Percentiles rank a stretch among this genome's conserved stretches.
These are phyloP conservation scores for Naganishia kalamii DNA, from an alignment of 768 basidiomycete genomes.

Conservation along the genomic window DNA sequence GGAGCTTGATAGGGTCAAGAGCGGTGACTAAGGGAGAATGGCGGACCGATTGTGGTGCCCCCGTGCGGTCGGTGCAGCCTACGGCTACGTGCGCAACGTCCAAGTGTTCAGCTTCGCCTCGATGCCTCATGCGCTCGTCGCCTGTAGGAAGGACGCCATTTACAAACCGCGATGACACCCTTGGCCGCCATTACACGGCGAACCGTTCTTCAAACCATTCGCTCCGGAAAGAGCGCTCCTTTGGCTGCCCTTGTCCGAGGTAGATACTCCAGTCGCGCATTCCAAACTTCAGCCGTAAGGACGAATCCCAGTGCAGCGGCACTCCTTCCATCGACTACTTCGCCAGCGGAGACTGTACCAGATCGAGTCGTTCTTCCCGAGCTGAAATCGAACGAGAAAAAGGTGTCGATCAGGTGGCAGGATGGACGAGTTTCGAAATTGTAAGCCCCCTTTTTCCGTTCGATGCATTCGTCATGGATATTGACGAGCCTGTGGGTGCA, in stretches of 20 bases:
- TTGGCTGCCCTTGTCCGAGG: not conserved
- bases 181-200: not conserved
- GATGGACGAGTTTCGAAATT: slow-evolving; percentile 19
- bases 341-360: not conserved
- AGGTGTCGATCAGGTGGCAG: slow-evolving; percentile 18
- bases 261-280: not conserved
- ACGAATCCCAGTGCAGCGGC: not conserved
- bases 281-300: not conserved
- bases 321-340: not conserved
- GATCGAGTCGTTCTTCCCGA: not conserved
- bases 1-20: too few species aligned
- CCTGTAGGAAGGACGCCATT: not conserved
- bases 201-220: not conserved
- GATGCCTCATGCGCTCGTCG: not conserved
- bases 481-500: not conserved
- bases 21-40: too few species aligned
- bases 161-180: not conserved
- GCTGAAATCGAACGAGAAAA: not conserved
- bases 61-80: too few species aligned
- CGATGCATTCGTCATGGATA: not conserved
- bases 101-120: too few species aligned
- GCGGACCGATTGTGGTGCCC: too few species aligned
- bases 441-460: not conserved
- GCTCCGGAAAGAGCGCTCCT: not conserved
- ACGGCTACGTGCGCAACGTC: too few species aligned